Evolutionary conservation across 441 rosid species (phyloP), one percentile per base, ranked within the genome.

Genomic region (Euphorbia celastroides): DNA sequence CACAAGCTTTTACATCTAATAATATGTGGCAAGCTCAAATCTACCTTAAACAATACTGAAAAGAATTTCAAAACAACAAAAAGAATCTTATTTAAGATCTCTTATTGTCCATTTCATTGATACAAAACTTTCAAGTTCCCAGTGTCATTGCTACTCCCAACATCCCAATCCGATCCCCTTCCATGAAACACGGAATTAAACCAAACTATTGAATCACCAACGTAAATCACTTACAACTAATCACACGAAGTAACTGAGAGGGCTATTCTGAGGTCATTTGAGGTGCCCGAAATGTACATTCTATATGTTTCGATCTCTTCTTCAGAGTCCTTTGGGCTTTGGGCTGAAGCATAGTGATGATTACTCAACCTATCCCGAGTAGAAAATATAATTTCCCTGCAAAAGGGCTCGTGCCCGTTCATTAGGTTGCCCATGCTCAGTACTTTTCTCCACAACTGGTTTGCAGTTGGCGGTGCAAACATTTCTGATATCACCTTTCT

Each of bases 351-450:
- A 19, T 87, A 85, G 51, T 88, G 93, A 76, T 73, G 81, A 26
- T 80, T 84, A 54, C 77, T 74, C 57, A 76, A 74, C 46, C 69
- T 75, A 34, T 95, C 96, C 0, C 79, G 84, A 65, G 68, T 72
- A 6, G 92, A 83, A 68, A 95, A 92, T 79, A 90, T 74, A 17
- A 90, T 83, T 74, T 95, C 98, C 77, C 99, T 76, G 55, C 80
- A 76, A 50, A 83, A 76, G 0, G 99, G 99, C 74, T 92, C 99
- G n/a, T 95, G 99, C 59, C 99, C 97, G 46, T 90, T 95, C 16
- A 95, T 89, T 70, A 87, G 92, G 80, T 95, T 95, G 19, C 99
- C 99, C 97, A 92, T 92, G 73, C 99, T 95, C 67, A 95, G 59
- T 66, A 92, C 98, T 82, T 88, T 95, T 73, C 98, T 84, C 99